These are phyloP conservation scores for Calonectria fujianensis DNA, from an alignment of 2,329 filamentous ascomycete species.

Conservation along the genomic window DNA sequence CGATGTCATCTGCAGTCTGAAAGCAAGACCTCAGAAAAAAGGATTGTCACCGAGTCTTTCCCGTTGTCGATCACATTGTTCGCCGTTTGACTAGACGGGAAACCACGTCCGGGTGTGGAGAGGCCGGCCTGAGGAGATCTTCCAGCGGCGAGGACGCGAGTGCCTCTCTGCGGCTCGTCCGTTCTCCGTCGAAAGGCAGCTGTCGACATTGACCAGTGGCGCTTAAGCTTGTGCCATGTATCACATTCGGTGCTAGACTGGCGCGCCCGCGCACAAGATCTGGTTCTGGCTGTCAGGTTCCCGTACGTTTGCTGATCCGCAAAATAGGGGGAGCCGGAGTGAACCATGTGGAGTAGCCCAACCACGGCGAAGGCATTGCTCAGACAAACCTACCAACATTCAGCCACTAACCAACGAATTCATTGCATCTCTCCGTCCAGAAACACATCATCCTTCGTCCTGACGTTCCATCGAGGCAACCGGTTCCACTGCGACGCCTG, in stretches of 20 bases:
- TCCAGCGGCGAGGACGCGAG: background rate
- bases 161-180: slow-evolving; percentile 18
- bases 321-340: slow-evolving; percentile 43
- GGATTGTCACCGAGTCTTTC: slow-evolving; percentile 10
- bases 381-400: slow-evolving; percentile 39
- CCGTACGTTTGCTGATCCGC: slow-evolving; percentile 42
- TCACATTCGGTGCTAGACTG: slow-evolving; percentile 17
- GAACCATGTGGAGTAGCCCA: slow-evolving; percentile 46
- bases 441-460: slow-evolving; percentile 29
- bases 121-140: background rate
- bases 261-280: slow-evolving; percentile 14
- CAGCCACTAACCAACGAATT: slow-evolving; percentile 32
- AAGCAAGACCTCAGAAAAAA: slow-evolving; percentile 22
- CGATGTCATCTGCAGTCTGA: slow-evolving; percentile 29
- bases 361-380: slow-evolving; percentile 45
- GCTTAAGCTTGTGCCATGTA: slow-evolving; percentile 29
- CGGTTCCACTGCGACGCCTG: slow-evolving; percentile 28
- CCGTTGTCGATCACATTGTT: slow-evolving; percentile 16
- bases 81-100: background rate
- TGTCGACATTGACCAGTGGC: slow-evolving; percentile 24
- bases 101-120: background rate
- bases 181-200: background rate
- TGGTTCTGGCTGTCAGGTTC: slow-evolving; percentile 27
- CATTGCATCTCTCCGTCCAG: slow-evolving; percentile 28
- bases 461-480: slow-evolving; percentile 34